A percentile compares a stretch with the other conserved stretches of the same genome.
phyloP scores from a whole-genome alignment of 345 rosid genomes.

The Lagerstroemia speciosa region DNA sequence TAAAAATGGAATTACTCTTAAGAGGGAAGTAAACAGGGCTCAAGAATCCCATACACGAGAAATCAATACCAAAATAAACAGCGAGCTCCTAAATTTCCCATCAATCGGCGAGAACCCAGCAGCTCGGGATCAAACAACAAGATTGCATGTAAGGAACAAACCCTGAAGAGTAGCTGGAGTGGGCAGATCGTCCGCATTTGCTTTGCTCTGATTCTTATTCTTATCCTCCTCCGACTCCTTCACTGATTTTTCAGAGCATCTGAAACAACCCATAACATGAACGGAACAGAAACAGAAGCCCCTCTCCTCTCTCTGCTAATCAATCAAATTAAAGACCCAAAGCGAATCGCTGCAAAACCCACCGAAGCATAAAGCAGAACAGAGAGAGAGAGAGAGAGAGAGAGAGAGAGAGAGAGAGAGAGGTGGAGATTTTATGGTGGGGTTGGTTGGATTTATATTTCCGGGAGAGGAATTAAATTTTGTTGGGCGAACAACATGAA shows the following conservation, averaged over 20 bases:
- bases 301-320: constrained; percentile 4
- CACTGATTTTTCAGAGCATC: constrained; percentile 34
- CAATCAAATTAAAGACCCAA: neutral
- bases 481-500: neutral
- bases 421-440: neutral
- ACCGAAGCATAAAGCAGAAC: neutral
- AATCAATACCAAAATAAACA: neutral
- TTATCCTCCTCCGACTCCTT: constrained; percentile 23
- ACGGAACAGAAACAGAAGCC: neutral
- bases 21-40: neutral
- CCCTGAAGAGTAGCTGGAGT: neutral
- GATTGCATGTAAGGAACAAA: neutral
- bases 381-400: constrained; percentile 3
- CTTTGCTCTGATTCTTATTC: neutral
- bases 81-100: neutral
- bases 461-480: neutral
- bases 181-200: neutral
- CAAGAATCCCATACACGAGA: neutral
- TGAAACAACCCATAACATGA: constrained; percentile 55
- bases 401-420: neutral
- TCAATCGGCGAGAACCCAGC: neutral
- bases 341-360: neutral
- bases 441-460: neutral
- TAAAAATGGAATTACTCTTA: neutral
- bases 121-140: neutral